These are phyloP conservation scores for Dalbergia cultrata DNA, from an alignment of 306 rosid species.

Conservation along the genomic window DNA sequence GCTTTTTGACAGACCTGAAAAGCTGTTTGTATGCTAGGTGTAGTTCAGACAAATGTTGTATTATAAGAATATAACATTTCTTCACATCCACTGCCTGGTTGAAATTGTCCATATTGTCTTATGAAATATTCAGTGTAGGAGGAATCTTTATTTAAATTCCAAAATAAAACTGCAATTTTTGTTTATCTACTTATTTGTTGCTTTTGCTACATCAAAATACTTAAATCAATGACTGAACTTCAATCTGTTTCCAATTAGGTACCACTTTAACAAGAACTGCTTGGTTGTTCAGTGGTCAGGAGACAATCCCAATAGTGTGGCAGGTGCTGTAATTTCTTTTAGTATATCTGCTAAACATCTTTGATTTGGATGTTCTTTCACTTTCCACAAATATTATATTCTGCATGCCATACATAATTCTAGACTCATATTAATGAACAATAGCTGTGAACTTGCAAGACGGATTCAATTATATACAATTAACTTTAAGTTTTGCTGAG, in stretches of 20 bases:
- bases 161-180: constrained; percentile 14
- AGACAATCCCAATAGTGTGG: constrained; percentile 97
- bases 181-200: constrained; percentile 2
- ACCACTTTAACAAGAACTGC: constrained; percentile 75
- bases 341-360: constrained; percentile 24
- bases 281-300: constrained; percentile 94
- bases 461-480: background rate
- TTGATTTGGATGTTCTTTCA: constrained; percentile 3
- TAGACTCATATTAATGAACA: background rate
- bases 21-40: background rate
- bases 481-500: background rate
- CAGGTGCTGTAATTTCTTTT: constrained; percentile 67
- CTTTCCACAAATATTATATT: background rate
- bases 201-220: constrained; percentile 14
- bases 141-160: constrained; percentile 1
- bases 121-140: background rate
- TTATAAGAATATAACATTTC: constrained; percentile 5
- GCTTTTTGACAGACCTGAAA: background rate
- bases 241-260: constrained; percentile 58
- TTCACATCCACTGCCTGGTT: constrained; percentile 22
- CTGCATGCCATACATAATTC: background rate
- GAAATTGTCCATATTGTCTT: constrained; percentile 16
- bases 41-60: constrained; percentile 11
- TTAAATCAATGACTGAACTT: constrained; percentile 28
- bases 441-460: background rate